Base-by-base conservation (phyloP, 2,329 filamentous ascomycete genomes). In the Zalaria sp. region DNA sequence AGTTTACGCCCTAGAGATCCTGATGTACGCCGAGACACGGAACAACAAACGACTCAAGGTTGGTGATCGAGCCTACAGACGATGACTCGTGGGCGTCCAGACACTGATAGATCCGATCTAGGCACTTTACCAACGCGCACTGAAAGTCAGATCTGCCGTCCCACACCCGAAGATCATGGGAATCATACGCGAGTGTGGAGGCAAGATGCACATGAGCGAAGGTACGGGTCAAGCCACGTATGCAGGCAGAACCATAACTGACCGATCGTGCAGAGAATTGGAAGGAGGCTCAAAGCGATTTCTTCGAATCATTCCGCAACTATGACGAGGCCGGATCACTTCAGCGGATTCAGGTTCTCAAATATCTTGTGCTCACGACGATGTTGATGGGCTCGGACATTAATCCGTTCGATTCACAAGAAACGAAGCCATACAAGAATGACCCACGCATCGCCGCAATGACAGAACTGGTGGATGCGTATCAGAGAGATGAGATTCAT, bases 191-290 rank as follows among this genome's bases (percentile, higher is more conserved):
- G 91, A 98, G 66, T 98, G 91, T 59, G 91, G 91, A 55, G 91
- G 91, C 53, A 98, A 98, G 71, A 98, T 98, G 91, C 88, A 96
- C 67, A 96, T 98, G 91, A 91, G 84, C 61, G 91, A 98, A 70
- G 66, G 66, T 63, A 61, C 55, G 50, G 47, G 44, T 45, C 44
- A 41, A 29, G 34, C 37, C 36, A 41, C 29, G 27, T 38, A 29
- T 37, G 39, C 34, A 27, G 37, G 27, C 28, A 25, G 7, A 3
- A 27, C 35, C 34, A 34, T 28, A 38, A 46, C 56, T 57, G 44
- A 58, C 45, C 27, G 34, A 18, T 29, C 40, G 27, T 34, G 37
- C 51, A 72, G 91, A 96, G 67, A 96, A 96, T 60, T 98, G 91
- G 91, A 86, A 91, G 60, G 85, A 88, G 56, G 91, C 91, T 1